phyloP scores from a whole-genome alignment of 371 early-diverging fungal genomes.

The Mucor ambiguus region DNA sequence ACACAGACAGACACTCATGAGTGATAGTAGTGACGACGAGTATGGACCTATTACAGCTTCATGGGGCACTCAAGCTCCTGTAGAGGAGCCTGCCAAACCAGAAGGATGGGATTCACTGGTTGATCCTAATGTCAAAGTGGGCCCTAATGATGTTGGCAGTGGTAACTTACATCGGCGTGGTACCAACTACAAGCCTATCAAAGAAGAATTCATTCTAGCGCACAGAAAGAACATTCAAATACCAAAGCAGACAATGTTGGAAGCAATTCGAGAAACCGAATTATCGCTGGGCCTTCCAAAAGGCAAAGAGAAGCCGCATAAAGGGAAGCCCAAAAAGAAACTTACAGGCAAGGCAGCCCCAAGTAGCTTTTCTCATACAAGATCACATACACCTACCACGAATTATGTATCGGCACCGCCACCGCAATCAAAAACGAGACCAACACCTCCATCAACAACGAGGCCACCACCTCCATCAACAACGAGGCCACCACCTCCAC shows the following conservation, averaged over 20 bases:
- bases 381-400: background rate
- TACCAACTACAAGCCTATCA: constrained; percentile 27
- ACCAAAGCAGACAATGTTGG: constrained; percentile 12
- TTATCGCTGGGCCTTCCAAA: background rate
- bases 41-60: constrained; percentile 19
- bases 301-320: background rate
- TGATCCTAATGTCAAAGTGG: constrained; percentile 19
- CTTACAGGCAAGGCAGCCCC: background rate
- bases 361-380: background rate
- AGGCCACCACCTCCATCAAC: background rate
- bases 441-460: background rate
- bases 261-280: constrained; percentile 7
- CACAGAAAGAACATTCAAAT: constrained; percentile 17
- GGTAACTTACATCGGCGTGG: constrained; percentile 32
- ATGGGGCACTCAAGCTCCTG: constrained; percentile 21
- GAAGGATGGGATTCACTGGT: constrained; percentile 22
- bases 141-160: constrained; percentile 25
- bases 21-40: constrained; percentile 21
- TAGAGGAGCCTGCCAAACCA: background rate
- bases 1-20: constrained; percentile 7
- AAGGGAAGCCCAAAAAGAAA: constrained; percentile 5
- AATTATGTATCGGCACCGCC: background rate
- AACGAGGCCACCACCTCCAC: background rate
- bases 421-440: background rate
- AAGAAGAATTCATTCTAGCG: constrained; percentile 25